Evolutionary conservation across 2,329 filamentous ascomycete species (phyloP), one percentile per base, ranked within the genome.

Genomic region (Aureobasidium sp.): DNA sequence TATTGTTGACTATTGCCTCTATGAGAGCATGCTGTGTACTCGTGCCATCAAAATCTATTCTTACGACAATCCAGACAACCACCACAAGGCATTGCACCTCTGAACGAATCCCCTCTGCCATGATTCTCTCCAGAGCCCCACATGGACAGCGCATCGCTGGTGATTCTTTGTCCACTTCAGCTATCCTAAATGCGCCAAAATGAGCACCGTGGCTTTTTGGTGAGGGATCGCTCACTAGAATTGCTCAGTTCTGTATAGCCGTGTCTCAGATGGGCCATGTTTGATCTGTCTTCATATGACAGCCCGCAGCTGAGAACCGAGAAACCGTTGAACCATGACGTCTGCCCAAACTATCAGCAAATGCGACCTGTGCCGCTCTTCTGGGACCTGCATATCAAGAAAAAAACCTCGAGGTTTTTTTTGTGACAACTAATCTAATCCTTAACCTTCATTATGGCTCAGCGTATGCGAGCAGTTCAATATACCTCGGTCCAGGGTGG

Each of bases 381-480:
- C 12, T 8, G 6, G 11, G 24, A 49, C 24, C 45, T 49, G 45
- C 45, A 49, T 49, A 39, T 39, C 44, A 39, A 4, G 29, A 45
- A 45, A 34, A 22, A n/a, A 5, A 37, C n/a, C 22, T 4, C 16
- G 5, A 16, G 8, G 12, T 37, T 4, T 27, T 29, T 19, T 34
- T 29, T 4, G 6, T 24, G 4, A n/a, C 19, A 4, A 32, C 10
- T n/a, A 6, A 4, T 8, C 19, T 17, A 16, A 22, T 11, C 21
- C 6, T 19, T 22, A 14, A 12, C 14, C 17, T 21, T 1, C 24
- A 49, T 12, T 17, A 49, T 49, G 34, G 45, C 60, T 11, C 30
- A 49, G 14, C 59, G 55, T 32, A 67, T 68, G 65, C 58, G 60
- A 22, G 63, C 64, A 3, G 59, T 59, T 38, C 59, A 59, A 53